These are phyloP conservation scores for Pichia californica DNA, from an alignment of 805 yeast genomes.

Conservation along the genomic window DNA sequence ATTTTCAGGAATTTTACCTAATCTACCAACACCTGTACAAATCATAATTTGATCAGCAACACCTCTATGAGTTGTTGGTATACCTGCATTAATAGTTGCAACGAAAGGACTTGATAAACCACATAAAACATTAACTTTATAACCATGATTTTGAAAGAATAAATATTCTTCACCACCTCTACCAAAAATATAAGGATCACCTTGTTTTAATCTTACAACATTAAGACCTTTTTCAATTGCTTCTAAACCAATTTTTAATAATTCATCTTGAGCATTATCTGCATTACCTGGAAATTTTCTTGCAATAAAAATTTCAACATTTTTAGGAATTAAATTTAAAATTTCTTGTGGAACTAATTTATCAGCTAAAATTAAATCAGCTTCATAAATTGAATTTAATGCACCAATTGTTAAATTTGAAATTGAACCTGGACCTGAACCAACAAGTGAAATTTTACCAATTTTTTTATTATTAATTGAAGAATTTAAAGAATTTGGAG, in stretches of 20 bases:
- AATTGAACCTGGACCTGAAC: slow-evolving; percentile 90
- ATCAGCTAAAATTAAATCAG: slow-evolving; percentile 83
- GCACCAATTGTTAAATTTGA: slow-evolving; percentile 84
- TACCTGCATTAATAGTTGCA: slow-evolving; percentile 73
- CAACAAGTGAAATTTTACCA: slow-evolving; percentile 76
- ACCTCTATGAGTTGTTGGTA: slow-evolving; percentile 89
- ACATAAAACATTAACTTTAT: slow-evolving; percentile 66
- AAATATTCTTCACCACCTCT: slow-evolving; percentile 90
- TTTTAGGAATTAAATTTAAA: slow-evolving; percentile 69
- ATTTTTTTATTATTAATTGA: slow-evolving; percentile 11
- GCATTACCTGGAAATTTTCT: slow-evolving; percentile 96
- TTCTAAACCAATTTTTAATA: slow-evolving; percentile 63
- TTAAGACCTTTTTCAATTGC: slow-evolving; percentile 59
- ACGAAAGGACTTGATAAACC: slow-evolving; percentile 89
- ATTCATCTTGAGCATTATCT: slow-evolving; percentile 83
- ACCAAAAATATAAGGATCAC: slow-evolving; percentile 95
- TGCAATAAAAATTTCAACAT: slow-evolving; percentile 77
- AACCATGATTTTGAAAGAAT: slow-evolving; percentile 65
- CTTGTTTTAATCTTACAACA: slow-evolving; percentile 89
- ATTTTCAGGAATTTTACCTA: slow-evolving; percentile 65
- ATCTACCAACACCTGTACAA: slow-evolving; percentile 91
- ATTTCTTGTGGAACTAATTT: slow-evolving; percentile 89
- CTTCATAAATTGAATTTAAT: slow-evolving; percentile 66
- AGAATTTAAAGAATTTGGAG: neutral
- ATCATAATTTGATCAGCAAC: slow-evolving; percentile 88